Conservation (phyloP, 495 filamentous ascomycete species). For the Penicillium subrubescens region DNA sequence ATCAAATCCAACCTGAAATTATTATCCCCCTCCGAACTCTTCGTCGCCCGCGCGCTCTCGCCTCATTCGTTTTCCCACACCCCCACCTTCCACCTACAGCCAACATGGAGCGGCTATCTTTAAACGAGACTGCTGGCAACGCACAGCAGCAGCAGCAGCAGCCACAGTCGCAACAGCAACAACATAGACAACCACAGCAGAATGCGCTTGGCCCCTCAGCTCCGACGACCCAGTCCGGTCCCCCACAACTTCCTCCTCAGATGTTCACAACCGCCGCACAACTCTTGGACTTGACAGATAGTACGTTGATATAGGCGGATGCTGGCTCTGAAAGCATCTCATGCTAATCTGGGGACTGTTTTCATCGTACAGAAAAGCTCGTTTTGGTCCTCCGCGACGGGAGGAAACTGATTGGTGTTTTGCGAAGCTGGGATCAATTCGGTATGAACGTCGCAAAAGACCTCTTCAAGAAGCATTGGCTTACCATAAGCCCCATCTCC, state of each 20-base stretch:
- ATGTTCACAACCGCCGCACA: constrained; percentile 99
- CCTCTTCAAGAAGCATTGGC: neutral
- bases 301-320: constrained; percentile 48
- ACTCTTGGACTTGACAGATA: constrained; percentile 92
- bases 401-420: constrained; percentile 85
- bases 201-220: constrained; percentile 28
- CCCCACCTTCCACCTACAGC: constrained; percentile 13
- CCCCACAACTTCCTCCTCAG: constrained; percentile 63
- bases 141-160: constrained; percentile 31
- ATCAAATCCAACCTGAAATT: neutral
- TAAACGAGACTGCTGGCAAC: constrained; percentile 40
- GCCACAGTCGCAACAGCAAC: constrained; percentile 26
- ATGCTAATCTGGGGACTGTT: neutral
- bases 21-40: neutral
- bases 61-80: constrained; percentile 9
- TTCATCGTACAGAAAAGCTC: constrained; percentile 75
- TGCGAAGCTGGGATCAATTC: constrained; percentile 98
- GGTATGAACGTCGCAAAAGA: constrained; percentile 54
- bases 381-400: constrained; percentile 88
- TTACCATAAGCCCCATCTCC: constrained; percentile 12
- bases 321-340: neutral
- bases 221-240: constrained; percentile 37
- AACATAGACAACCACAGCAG: constrained; percentile 32
- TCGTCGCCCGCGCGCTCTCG: neutral
- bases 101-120: constrained; percentile 46